Base-by-base conservation (phyloP, 1,139 yeast genomes). In the Candida freyschussii region DNA sequence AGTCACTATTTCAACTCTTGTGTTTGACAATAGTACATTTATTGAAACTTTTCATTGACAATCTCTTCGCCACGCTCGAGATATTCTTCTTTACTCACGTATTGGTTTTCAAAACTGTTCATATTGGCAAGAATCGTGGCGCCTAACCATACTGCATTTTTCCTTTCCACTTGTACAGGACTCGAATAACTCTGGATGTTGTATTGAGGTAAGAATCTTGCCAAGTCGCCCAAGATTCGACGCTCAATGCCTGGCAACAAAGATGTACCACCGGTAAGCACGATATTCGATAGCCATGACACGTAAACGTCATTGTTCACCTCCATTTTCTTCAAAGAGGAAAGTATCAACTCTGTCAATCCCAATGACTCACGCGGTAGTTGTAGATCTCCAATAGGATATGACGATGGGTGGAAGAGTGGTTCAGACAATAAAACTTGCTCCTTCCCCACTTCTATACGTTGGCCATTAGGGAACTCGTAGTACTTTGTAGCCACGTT, bases 211-310 rank as follows among this genome's bases (percentile, higher is more conserved):
- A 76, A 67, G 41, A 69, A 59, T 40, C 72, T 66, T 29, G 69
- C 59, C 37, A 78, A 58, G 45, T 81, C 89, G 45, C 72, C 72
- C 24, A 76, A 60, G 8, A 82, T 59, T 49, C 84, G 69, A 43
- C 73, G 78, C 30, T 75, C 74, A 38, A 81, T 60, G 4, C 84
- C 85, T 15, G 72, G 69, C 17, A 78, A 62, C 37, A 72, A 60
- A 2, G 86, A 70, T 2, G 76, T 58, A 8, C 80, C 77, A 21
- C 93, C 91, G 5, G 83, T 78, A 33, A 82, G 64, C 24, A 82
- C 69, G 9, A 81, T 70, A 50, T 77, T 79, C n/a, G 74, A 65
- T 32, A 79, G 53, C 29, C 71, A 41, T 26, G 59, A 55, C 27
- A 58, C 47, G 45, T 65, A 64, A 11, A 60, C 44, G 6, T 59